phyloP scores from a whole-genome alignment of 2,329 filamentous ascomycete species.

The Graphilbum ipis-grandicollis region DNA sequence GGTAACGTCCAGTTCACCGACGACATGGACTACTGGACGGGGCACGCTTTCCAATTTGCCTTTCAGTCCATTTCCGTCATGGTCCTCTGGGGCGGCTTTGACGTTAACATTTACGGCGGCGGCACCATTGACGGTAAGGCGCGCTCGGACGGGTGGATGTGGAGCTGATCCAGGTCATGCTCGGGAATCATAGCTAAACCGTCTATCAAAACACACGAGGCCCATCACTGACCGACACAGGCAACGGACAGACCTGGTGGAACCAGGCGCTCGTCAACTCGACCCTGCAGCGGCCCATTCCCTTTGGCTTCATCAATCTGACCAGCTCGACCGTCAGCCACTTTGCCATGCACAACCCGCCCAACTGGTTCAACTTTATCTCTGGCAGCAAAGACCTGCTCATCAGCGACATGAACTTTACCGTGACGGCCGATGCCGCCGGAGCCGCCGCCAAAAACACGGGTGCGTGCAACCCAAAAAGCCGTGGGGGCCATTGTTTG shows the following conservation, averaged over 20 bases:
- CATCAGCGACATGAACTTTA: slow-evolving; percentile 43
- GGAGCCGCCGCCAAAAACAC: slow-evolving; percentile 35
- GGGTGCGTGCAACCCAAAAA: too few relatives aligned
- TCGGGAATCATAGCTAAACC: slow-evolving; percentile 26
- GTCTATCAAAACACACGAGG: too few relatives aligned
- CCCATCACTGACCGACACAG: slow-evolving; percentile 14
- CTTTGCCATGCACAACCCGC: slow-evolving; percentile 38
- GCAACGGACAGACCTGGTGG: slow-evolving; percentile 49
- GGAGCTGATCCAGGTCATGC: too few relatives aligned
- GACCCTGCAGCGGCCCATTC: slow-evolving; percentile 32
- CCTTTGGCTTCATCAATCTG: slow-evolving; percentile 42
- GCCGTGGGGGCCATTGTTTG: too few relatives aligned
- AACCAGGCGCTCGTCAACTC: slow-evolving; percentile 39
- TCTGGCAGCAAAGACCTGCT: slow-evolving; percentile 43
- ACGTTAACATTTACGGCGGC: slow-evolving; percentile 49
- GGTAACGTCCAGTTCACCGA: slow-evolving; percentile 40
- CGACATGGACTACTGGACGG: slow-evolving; percentile 51
- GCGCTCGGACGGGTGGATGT: slow-evolving; percentile 4
- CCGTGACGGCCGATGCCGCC: slow-evolving; percentile 31
- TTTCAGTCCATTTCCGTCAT: slow-evolving; percentile 52
- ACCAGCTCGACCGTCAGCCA: slow-evolving; percentile 36
- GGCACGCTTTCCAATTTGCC: slow-evolving; percentile 39
- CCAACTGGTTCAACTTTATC: slow-evolving; percentile 41
- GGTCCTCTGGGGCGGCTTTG: slow-evolving; percentile 47
- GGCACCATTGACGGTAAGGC: not conserved